These are phyloP conservation scores for Tuber umbilicatum DNA, from an alignment of 495 filamentous ascomycete genomes.

Conservation along the genomic window DNA sequence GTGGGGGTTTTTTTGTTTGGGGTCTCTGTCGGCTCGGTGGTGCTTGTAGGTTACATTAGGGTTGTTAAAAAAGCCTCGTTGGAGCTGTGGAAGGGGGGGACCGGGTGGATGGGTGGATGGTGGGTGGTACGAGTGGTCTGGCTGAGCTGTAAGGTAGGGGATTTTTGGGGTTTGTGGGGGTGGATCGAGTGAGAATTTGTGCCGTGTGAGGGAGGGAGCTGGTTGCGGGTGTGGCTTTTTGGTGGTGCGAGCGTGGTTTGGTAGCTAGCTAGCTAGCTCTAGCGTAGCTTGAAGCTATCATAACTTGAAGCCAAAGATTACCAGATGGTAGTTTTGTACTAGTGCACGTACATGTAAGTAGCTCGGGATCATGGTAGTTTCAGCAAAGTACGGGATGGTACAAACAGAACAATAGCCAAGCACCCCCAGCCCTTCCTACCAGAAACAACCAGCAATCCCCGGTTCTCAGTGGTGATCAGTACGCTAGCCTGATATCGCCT, in stretches of 20 bases:
- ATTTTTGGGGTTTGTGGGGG: not conserved
- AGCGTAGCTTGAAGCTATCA: too few species aligned
- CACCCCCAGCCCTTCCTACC: not conserved
- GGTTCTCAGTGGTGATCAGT: not conserved
- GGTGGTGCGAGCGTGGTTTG: not conserved
- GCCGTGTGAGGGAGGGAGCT: not conserved
- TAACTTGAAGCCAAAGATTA: too few species aligned
- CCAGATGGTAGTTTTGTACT: too few species aligned
- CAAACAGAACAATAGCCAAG: not conserved
- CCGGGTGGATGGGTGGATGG: not conserved
- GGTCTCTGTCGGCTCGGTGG: too few species aligned
- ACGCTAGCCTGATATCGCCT: not conserved
- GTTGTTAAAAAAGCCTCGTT: not conserved
- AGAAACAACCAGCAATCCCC: not conserved
- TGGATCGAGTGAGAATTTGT: not conserved
- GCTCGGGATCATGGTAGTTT: not conserved
- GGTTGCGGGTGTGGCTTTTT: constrained; percentile 1
- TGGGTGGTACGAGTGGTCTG: not conserved
- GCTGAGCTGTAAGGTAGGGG: not conserved
- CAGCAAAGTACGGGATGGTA: not conserved
- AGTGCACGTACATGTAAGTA: too few species aligned
- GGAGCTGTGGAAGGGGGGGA: not conserved
- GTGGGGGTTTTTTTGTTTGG: too few species aligned
- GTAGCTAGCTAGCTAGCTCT: not conserved
- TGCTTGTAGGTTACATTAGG: not conserved